Conservation (phyloP, 1,284 basidiomycete species). For the Trichosporon coremiiforme region DNA sequence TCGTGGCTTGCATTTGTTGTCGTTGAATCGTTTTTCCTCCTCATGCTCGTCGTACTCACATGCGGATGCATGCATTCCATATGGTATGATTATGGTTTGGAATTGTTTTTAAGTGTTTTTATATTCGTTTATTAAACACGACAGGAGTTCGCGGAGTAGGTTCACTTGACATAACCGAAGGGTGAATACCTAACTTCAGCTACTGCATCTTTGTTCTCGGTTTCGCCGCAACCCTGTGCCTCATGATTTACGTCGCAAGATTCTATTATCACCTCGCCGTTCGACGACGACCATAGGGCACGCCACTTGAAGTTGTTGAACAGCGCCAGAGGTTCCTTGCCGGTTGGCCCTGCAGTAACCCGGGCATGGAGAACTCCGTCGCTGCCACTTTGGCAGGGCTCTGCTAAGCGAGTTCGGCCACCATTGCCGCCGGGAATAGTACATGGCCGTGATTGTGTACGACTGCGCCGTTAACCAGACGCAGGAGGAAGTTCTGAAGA, state of each 20-base stretch:
- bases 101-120: no score
- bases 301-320: not conserved
- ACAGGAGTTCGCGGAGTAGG: no score
- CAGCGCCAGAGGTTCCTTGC: not conserved
- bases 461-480: no score
- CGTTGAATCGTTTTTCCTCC: not conserved
- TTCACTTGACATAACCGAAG: no score
- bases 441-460: no score
- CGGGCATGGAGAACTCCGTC: not conserved
- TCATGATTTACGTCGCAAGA: not conserved
- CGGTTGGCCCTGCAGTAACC: not conserved
- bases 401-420: no score
- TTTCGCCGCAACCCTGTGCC: no score
- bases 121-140: no score
- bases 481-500: no score
- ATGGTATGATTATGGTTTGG: no score
- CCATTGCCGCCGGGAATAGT: no score
- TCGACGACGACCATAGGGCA: not conserved
- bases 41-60: not conserved
- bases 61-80: not conserved
- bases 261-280: not conserved
- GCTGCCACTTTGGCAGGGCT: not conserved
- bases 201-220: not conserved
- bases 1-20: not conserved
- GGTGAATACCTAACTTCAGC: no score